These are phyloP conservation scores for Exophiala sp. DNA, from an alignment of 2,329 filamentous ascomycete species.

Conservation along the genomic window DNA sequence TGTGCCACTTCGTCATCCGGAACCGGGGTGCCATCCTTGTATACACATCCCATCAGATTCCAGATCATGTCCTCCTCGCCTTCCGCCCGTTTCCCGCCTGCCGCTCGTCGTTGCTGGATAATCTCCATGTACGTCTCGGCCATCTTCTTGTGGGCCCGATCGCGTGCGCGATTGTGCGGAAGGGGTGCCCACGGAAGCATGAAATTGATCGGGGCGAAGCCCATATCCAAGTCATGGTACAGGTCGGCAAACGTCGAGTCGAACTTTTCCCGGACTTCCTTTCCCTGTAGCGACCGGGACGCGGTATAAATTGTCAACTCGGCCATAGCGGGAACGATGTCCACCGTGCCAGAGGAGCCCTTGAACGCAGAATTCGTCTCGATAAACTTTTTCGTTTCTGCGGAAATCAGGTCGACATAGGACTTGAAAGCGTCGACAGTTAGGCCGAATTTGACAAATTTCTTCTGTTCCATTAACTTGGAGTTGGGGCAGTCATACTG, in stretches of 20 bases:
- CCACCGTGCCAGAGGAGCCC: slow-evolving; percentile 52
- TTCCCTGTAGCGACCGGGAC: slow-evolving; percentile 66
- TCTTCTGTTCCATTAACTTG: slow-evolving; percentile 95
- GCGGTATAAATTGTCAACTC: slow-evolving; percentile 81
- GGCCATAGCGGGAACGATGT: slow-evolving; percentile 62
- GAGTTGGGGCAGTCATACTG: slow-evolving; percentile 79
- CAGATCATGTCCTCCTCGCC: slow-evolving; percentile 65
- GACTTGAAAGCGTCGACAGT: slow-evolving; percentile 55
- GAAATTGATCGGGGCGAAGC: slow-evolving; percentile 76
- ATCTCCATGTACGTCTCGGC: slow-evolving; percentile 64
- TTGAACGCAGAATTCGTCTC: slow-evolving; percentile 52
- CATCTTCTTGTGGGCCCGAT: slow-evolving; percentile 66
- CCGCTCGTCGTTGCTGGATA: slow-evolving; percentile 56
- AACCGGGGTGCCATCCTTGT: slow-evolving; percentile 64
- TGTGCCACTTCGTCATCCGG: slow-evolving; percentile 72
- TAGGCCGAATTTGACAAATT: slow-evolving; percentile 63
- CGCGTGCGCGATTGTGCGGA: slow-evolving; percentile 67
- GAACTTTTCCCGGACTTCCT: slow-evolving; percentile 66
- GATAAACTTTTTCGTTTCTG: slow-evolving; percentile 62
- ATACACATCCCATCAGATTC: slow-evolving; percentile 69
- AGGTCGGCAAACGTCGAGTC: slow-evolving; percentile 66
- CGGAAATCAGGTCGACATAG: slow-evolving; percentile 72
- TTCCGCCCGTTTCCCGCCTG: slow-evolving; percentile 40
- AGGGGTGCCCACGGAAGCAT: slow-evolving; percentile 72
- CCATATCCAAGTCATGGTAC: slow-evolving; percentile 74